Evolutionary conservation across 2,329 filamentous ascomycete genomes (phyloP).

Genomic region (Biscogniauxia marginata): DNA sequence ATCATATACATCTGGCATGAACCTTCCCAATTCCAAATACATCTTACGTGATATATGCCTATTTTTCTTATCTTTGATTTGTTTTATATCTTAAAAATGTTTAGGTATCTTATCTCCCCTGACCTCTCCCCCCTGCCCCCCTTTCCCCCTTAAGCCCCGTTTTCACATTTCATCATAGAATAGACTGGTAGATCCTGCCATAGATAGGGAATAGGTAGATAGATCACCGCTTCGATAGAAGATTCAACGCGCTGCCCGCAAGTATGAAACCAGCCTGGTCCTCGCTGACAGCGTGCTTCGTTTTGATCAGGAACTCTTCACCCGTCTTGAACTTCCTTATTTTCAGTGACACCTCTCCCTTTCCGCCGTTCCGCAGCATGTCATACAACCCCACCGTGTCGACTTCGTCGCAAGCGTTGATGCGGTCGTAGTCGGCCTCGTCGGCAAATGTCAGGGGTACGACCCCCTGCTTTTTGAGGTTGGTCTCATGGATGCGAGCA

Average conservation of each 20-base stretch:
- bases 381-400: slow-evolving; percentile 80
- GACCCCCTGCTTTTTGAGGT: slow-evolving; percentile 95
- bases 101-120: too few species aligned
- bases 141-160: too few species aligned
- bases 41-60: too few species aligned
- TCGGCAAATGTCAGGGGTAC: slow-evolving; percentile 89
- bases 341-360: slow-evolving; percentile 69
- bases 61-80: too few species aligned
- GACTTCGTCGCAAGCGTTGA: slow-evolving; percentile 81
- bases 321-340: slow-evolving; percentile 62
- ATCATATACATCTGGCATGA: too few species aligned
- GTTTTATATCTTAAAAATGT: too few species aligned
- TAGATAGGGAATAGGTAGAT: too few species aligned
- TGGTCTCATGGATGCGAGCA: slow-evolving; percentile 91
- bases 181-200: too few species aligned
- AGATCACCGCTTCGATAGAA: slow-evolving; percentile 68
- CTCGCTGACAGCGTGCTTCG: slow-evolving; percentile 83
- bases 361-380: slow-evolving; percentile 73
- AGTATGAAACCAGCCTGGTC: slow-evolving; percentile 93
- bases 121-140: too few species aligned
- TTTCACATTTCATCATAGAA: too few species aligned
- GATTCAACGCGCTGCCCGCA: slow-evolving; percentile 88
- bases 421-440: slow-evolving; percentile 82
- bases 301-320: slow-evolving; percentile 66
- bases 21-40: too few species aligned